Evolutionary conservation across 129 eudicot species (phyloP), one percentile per base, ranked within the genome.

Genomic region (Heracleum sosnowskyi): DNA sequence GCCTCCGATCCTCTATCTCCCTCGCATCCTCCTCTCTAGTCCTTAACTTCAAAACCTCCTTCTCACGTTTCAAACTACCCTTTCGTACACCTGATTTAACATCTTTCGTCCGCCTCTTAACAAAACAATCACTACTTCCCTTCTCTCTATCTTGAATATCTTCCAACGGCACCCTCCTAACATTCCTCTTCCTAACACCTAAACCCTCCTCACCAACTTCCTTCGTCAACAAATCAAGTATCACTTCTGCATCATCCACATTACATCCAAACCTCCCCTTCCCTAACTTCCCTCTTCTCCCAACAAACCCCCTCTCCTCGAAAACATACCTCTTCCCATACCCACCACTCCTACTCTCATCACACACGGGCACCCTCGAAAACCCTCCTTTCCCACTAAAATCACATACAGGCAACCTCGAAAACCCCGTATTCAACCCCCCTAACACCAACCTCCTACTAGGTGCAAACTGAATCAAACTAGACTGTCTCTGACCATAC

Each of bases 161-260:
- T 69, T 45, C 84, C 82, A 82, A 80, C 34, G 72, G 69, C 31
- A 79, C 76, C 74, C 78, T 83, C 83, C 72, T 77, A 74, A 33
- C 74, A 39, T 79, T 83, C 64, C 83, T 84, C 76, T 81, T 82
- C 37, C 79, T 77, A 74, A 85, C 85, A 83, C 37, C 85, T 68
- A 44, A 73, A 78, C 74, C 78, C 85, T 85, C 87, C 80, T 88
- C 88, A 74, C 79, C 81, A 80, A 76, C 79, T 64, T 91, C 93
- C 88, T 84, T 88, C 51, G 86, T 86, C 85, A 91, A 76, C 91
- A 91, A 88, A 79, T 89, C 85, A 83, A 91, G 90, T 87, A 94
- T 73, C 76, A 84, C 89, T 80, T 94, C 97, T 6, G 84, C 92
- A 89, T 91, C 91, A 73, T 86, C 90, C 76, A 64, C 83, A 84